These are phyloP conservation scores for Metschnikowia drakensbergensis DNA, from an alignment of 805 yeast species.

Conservation along the genomic window DNA sequence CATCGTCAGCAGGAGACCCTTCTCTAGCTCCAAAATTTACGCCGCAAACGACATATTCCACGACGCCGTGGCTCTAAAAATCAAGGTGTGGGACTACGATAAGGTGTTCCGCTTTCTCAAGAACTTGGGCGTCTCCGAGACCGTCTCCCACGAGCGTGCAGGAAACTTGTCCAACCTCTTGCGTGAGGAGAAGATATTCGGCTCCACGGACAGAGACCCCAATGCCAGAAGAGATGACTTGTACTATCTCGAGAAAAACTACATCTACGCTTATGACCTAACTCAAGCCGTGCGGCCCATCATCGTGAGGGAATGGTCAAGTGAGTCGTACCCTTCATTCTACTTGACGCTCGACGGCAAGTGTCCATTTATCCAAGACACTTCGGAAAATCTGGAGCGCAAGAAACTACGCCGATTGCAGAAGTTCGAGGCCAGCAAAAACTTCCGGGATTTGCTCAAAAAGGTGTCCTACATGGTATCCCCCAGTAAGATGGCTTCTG, in stretches of 20 bases:
- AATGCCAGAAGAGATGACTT: slow-evolving; percentile 79
- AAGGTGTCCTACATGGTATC: slow-evolving; percentile 33
- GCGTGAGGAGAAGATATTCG: slow-evolving; percentile 79
- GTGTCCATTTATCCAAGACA: slow-evolving; percentile 76
- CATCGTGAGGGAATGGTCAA: slow-evolving; percentile 75
- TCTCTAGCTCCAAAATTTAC: slow-evolving; percentile 40
- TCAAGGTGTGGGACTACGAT: slow-evolving; percentile 85
- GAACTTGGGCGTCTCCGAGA: slow-evolving; percentile 44
- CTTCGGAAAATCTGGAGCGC: slow-evolving; percentile 38
- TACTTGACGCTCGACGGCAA: slow-evolving; percentile 65
- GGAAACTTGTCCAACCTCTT: slow-evolving; percentile 48
- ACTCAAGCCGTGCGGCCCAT: slow-evolving; percentile 76
- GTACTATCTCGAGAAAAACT: slow-evolving; percentile 69
- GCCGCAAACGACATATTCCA: slow-evolving; percentile 59
- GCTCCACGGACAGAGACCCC: slow-evolving; percentile 87
- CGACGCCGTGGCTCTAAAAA: slow-evolving; percentile 54
- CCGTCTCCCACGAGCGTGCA: slow-evolving; percentile 14
- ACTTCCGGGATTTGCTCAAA: slow-evolving; percentile 37
- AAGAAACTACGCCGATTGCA: slow-evolving; percentile 37
- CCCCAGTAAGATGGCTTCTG: slow-evolving; percentile 12
- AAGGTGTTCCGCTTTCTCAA: slow-evolving; percentile 77
- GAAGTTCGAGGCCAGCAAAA: slow-evolving; percentile 40
- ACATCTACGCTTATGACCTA: slow-evolving; percentile 75
- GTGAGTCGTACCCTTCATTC: slow-evolving; percentile 51
- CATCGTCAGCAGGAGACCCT: slow-evolving; percentile 65